These are phyloP conservation scores for Metroxylon sagu DNA, from an alignment of 176 grass and related monocot genomes.

Conservation along the genomic window DNA sequence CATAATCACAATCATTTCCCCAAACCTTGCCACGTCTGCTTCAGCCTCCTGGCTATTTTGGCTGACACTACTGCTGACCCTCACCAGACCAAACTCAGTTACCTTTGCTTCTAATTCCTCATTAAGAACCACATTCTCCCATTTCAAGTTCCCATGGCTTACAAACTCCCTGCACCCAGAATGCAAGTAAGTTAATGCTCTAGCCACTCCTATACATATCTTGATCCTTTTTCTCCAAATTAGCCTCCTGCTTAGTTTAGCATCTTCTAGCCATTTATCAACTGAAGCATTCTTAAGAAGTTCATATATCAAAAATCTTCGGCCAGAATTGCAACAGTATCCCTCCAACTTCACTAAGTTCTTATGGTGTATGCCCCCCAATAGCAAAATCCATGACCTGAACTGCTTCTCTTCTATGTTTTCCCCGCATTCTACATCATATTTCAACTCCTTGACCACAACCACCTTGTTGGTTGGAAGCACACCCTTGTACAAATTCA, in stretches of 20 bases:
- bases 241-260: conserved; percentile 4
- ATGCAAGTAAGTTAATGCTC: conserved; percentile 2
- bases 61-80: neutral
- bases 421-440: neutral
- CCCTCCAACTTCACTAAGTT: conserved; percentile 5
- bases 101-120: conserved; percentile 8
- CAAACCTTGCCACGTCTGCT: conserved; percentile 1
- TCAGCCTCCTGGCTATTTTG: neutral
- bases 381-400: conserved; percentile 2
- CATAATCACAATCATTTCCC: conserved; percentile 8
- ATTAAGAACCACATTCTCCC: conserved; percentile 8
- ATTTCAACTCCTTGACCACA: neutral
- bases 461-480: neutral
- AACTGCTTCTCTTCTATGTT: conserved; percentile 7
- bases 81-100: neutral
- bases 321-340: neutral
- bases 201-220: conserved; percentile 9
- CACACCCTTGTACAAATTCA: conserved; percentile 5
- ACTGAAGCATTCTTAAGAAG: conserved; percentile 2
- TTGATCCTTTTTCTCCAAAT: conserved; percentile 2
- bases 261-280: conserved; percentile 10
- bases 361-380: conserved; percentile 11
- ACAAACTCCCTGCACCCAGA: conserved; percentile 8
- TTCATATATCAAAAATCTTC: conserved; percentile 8
- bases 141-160: neutral